phyloP scores from a whole-genome alignment of 768 basidiomycete species.

The Leccinum rimulosum region DNA sequence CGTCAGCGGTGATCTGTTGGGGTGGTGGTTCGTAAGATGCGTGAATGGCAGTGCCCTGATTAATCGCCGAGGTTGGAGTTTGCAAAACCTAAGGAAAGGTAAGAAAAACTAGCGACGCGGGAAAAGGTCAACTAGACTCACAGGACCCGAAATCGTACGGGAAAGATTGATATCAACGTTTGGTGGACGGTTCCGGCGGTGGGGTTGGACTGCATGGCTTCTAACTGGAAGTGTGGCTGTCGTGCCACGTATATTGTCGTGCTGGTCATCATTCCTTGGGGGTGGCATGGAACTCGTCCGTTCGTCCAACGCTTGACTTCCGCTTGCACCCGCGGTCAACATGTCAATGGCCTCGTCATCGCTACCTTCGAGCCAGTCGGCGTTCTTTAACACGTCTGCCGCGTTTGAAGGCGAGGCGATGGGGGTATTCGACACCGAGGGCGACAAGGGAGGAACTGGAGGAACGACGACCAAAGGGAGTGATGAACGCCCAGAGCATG shows the following conservation, averaged over 20 bases:
- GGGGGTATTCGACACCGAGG: conserved; percentile 35
- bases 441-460: conserved; percentile 33
- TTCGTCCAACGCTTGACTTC: conserved; percentile 79
- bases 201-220: conserved; percentile 28
- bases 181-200: conserved; percentile 58
- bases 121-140: conserved; percentile 49
- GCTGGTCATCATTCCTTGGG: conserved; percentile 28
- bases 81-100: conserved; percentile 65
- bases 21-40: conserved; percentile 26
- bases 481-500: conserved; percentile 52
- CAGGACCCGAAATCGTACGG: conserved; percentile 31
- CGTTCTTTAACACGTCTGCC: conserved; percentile 46
- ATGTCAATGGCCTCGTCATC: conserved; percentile 87
- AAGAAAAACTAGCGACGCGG: conserved; percentile 56
- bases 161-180: conserved; percentile 62
- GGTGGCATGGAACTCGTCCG: conserved; percentile 59
- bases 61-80: conserved; percentile 38
- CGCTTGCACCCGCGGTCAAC: conserved; percentile 77
- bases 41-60: conserved; percentile 21
- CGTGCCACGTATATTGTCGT: conserved; percentile 16
- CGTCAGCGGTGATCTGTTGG: conserved; percentile 36
- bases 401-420: conserved; percentile 34
- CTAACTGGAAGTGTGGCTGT: conserved; percentile 28
- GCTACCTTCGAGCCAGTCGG: conserved; percentile 74
- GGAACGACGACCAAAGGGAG: conserved; percentile 58